Base-by-base conservation (phyloP, 306 rosid species). In the Mucuna pruriens region DNA sequence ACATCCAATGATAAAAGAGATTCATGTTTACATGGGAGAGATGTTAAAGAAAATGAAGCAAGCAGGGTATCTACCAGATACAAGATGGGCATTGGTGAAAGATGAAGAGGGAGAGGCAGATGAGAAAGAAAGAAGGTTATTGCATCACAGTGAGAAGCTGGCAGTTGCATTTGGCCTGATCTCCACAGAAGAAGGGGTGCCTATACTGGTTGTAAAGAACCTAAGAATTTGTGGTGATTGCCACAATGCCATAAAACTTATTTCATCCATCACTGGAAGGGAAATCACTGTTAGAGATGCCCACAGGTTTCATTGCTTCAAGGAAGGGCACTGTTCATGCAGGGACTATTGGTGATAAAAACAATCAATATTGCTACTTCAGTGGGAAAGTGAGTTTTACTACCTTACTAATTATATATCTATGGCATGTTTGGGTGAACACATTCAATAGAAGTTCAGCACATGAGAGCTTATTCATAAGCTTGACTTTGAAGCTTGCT, bases 201-300 rank as follows among this genome's bases (percentile, higher is more conserved):
- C 98, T 3, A 80, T 91, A 76, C 86, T 89, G 79, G 92, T 91
- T 68, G 90, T 90, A 87, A 94, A 90, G 86, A 92, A 94, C 83
- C 88, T 92, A 68, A 84, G 98, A 78, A 94, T 92, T 39, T 91
- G 98, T 79, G 90, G 95, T 70, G 97, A 94, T 83, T 94, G 97
- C 75, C 98, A 94, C 84, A 94, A 86, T 29, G 95, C 95, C 42
- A 88, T 92, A 75, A 92, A 92, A 75, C 87, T 77, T 77, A 90
- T 94, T 58, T 91, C 98, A 7, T 84, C 82, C 39, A 75, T 88
- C 75, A 67, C 88, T 16, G 85, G 89, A 38, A 87, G 98, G 83
- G 94, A 92, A 87, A 92, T 94, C 81, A 89, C 94, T 13, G 89
- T 92, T 77, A 92, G 94, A 79, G 97, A 92, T 80, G 39, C 89